Evolutionary conservation across 192 early-diverging fungal genomes (phyloP).

Genomic region (Rhizoclosmatium sp.): DNA sequence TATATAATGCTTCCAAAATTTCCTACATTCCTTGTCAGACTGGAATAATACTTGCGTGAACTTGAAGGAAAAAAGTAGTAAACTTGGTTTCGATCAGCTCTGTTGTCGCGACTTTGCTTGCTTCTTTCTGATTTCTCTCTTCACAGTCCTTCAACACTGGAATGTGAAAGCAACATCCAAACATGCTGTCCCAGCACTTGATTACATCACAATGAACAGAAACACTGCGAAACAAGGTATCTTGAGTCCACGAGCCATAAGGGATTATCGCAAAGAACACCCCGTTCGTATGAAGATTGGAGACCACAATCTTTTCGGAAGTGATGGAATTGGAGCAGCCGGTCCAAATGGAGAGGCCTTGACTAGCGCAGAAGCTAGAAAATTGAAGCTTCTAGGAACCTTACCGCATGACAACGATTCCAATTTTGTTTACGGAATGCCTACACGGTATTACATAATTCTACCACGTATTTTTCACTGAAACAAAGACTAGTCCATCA

Average conservation of each 20-base stretch:
- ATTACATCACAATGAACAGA: constrained; percentile 70
- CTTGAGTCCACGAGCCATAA: constrained; percentile 50
- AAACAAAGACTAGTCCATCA: constrained; percentile 48
- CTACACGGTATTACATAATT: constrained; percentile 53
- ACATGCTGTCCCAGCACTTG: constrained; percentile 51
- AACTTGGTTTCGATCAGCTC: neutral
- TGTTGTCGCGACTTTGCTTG: neutral
- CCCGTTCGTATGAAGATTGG: constrained; percentile 60
- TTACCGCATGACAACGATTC: constrained; percentile 62
- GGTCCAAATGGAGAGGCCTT: constrained; percentile 28
- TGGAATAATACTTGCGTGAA: neutral
- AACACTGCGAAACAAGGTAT: constrained; percentile 56
- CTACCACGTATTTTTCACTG: neutral
- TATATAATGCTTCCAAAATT: neutral
- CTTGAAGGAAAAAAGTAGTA: neutral
- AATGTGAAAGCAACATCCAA: constrained; percentile 53
- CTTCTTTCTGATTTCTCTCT: neutral
- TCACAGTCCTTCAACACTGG: constrained; percentile 63
- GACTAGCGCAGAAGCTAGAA: constrained; percentile 31
- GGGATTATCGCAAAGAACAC: constrained; percentile 54
- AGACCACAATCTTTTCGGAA: constrained; percentile 42
- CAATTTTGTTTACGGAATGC: constrained; percentile 64
- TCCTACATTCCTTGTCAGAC: too few species aligned
- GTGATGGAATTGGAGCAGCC: constrained; percentile 27
- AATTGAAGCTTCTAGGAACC: constrained; percentile 38